These are phyloP conservation scores for Tulasnella sp. DNA, from an alignment of 768 basidiomycete genomes.

Conservation along the genomic window DNA sequence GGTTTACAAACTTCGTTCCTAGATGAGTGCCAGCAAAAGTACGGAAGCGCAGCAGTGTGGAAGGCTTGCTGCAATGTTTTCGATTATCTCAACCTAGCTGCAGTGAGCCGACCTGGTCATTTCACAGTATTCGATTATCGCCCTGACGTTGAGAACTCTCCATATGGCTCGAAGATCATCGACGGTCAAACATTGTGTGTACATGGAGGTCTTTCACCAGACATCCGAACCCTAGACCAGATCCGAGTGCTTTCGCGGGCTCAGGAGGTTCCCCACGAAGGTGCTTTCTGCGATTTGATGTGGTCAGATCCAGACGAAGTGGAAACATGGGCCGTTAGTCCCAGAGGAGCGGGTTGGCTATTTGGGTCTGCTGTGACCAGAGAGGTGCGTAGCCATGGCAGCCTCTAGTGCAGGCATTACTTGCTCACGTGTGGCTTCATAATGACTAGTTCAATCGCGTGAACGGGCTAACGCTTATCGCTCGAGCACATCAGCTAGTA, in stretches of 20 bases:
- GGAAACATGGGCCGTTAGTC: constrained; percentile 93
- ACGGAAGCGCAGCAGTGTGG: constrained; percentile 91
- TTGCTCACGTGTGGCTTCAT: not conserved
- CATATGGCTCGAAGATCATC: constrained; percentile 52
- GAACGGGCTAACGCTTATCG: constrained; percentile 77
- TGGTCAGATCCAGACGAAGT: constrained; percentile 97
- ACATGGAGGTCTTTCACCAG: constrained; percentile 91
- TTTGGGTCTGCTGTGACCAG: constrained; percentile 79
- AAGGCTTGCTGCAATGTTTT: constrained; percentile 96
- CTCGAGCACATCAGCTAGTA: constrained; percentile 92
- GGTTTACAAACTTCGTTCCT: not conserved
- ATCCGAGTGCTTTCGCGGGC: constrained; percentile 70
- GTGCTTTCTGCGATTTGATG: constrained; percentile 63
- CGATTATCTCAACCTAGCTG: constrained; percentile 89
- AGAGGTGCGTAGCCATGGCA: constrained; percentile 41
- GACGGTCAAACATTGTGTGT: constrained; percentile 89
- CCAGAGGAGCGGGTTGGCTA: constrained; percentile 91
- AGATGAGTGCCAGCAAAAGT: constrained; percentile 98
- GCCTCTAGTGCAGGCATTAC: not conserved
- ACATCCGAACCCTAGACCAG: constrained; percentile 90
- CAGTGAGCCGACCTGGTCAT: constrained; percentile 38
- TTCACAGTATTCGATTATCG: not conserved
- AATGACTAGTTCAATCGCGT: constrained; percentile 74
- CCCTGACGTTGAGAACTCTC: not conserved
- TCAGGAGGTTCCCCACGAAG: constrained; percentile 36